Evolutionary conservation across 2,329 filamentous ascomycete species (phyloP).

Genomic region (Escovopsis sp.): DNA sequence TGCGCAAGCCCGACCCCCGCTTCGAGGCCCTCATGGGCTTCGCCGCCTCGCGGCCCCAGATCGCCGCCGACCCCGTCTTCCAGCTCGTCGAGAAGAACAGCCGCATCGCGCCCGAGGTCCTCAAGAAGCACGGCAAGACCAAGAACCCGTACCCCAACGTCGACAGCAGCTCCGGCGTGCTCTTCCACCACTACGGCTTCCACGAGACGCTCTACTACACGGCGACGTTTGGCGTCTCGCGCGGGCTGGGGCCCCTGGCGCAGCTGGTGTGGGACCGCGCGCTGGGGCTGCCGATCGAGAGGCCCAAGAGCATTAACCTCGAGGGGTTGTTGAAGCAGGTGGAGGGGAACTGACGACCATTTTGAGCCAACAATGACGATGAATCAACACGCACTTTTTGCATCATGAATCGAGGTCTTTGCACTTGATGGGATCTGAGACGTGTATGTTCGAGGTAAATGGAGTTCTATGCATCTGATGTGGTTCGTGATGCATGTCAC

Average conservation of each 20-base stretch:
- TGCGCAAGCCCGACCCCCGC: slow-evolving; percentile 90
- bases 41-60: slow-evolving; percentile 68
- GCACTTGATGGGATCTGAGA: too few relatives aligned
- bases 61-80: slow-evolving; percentile 79
- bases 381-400: too few relatives aligned
- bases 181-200: slow-evolving; percentile 98
- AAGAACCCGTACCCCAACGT: slow-evolving; percentile 98
- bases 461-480: too few relatives aligned
- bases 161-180: slow-evolving; percentile 78
- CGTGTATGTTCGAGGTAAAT: too few relatives aligned
- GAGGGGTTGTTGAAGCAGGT: slow-evolving; percentile 63
- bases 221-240: slow-evolving; percentile 52
- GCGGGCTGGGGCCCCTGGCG: slow-evolving; percentile 71
- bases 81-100: slow-evolving; percentile 87
- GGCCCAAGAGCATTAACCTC: slow-evolving; percentile 94
- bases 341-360: slow-evolving; percentile 22
- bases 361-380: too few relatives aligned
- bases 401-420: too few relatives aligned
- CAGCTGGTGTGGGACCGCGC: slow-evolving; percentile 95
- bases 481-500: slow-evolving; percentile 30
- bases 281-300: slow-evolving; percentile 85
- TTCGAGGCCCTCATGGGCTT: slow-evolving; percentile 97
- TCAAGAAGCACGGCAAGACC: slow-evolving; percentile 93
- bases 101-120: slow-evolving; percentile 74
- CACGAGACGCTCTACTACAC: slow-evolving; percentile 93